phyloP scores from a whole-genome alignment of 2,329 filamentous ascomycete genomes.

The Penicillium hesseltinei region DNA sequence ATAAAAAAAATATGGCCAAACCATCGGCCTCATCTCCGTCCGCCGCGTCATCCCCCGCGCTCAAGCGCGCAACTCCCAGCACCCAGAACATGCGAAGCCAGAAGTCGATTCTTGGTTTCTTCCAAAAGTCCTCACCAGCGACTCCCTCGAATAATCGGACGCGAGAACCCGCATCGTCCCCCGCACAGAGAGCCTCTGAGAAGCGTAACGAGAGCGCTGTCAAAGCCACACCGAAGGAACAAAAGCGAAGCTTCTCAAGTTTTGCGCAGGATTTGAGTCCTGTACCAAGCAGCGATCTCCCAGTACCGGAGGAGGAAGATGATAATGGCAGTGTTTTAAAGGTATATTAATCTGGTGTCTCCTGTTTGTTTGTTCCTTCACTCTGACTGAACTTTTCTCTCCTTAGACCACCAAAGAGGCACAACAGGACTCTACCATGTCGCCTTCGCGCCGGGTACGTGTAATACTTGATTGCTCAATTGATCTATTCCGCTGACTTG shows the following conservation, averaged over 20 bases:
- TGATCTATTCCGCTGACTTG: background rate
- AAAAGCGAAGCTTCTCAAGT: conserved; percentile 42
- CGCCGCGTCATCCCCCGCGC: conserved; percentile 32
- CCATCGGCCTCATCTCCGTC: conserved; percentile 37
- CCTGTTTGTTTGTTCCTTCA: background rate
- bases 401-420: conserved; percentile 46
- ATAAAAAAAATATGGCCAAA: conserved; percentile 35
- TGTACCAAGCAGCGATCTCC: conserved; percentile 74
- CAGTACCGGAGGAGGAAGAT: conserved; percentile 66
- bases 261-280: conserved; percentile 61
- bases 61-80: conserved; percentile 44
- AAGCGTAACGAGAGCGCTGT: conserved; percentile 26
- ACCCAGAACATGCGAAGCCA: conserved; percentile 58
- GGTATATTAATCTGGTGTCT: conserved; percentile 26
- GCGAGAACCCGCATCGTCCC: conserved; percentile 38
- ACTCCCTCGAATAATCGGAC: conserved; percentile 35
- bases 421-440: conserved; percentile 54
- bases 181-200: conserved; percentile 35
- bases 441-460: conserved; percentile 75
- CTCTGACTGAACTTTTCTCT: conserved; percentile 3
- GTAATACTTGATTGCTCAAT: background rate
- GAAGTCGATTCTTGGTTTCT: conserved; percentile 75
- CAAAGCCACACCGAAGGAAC: conserved; percentile 46
- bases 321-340: conserved; percentile 35
- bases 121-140: conserved; percentile 59